phyloP scores from a whole-genome alignment of 2,329 filamentous ascomycete species.

The Pestalotiopsis sp. region DNA sequence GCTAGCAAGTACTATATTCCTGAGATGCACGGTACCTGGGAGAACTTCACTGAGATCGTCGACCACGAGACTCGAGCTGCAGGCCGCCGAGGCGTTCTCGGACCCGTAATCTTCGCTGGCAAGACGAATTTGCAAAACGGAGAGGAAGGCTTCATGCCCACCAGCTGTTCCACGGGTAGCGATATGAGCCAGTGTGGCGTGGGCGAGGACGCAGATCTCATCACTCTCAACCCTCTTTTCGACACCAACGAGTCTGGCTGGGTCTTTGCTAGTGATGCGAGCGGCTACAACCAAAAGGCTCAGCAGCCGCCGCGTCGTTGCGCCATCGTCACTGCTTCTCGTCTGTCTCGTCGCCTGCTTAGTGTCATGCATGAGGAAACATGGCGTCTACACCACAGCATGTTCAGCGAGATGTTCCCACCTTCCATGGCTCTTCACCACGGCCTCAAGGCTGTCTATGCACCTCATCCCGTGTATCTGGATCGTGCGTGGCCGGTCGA shows the following conservation, averaged over 20 bases:
- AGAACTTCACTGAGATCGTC: slow-evolving; percentile 68
- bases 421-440: slow-evolving; percentile 70
- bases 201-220: slow-evolving; percentile 72
- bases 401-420: slow-evolving; percentile 82
- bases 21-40: slow-evolving; percentile 66
- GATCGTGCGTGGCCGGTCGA: slow-evolving; percentile 73
- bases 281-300: slow-evolving; percentile 59
- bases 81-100: slow-evolving; percentile 63
- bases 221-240: slow-evolving; percentile 77
- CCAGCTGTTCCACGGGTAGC: slow-evolving; percentile 53
- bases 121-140: slow-evolving; percentile 49
- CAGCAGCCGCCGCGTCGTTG: slow-evolving; percentile 65
- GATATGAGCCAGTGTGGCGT: slow-evolving; percentile 61
- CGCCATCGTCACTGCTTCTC: slow-evolving; percentile 70
- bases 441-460: slow-evolving; percentile 76
- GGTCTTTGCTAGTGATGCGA: slow-evolving; percentile 70
- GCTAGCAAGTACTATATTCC: slow-evolving; percentile 77
- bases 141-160: slow-evolving; percentile 55
- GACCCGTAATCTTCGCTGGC: slow-evolving; percentile 57
- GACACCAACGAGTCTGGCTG: slow-evolving; percentile 70
- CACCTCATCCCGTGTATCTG: slow-evolving; percentile 78
- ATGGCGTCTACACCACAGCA: slow-evolving; percentile 64
- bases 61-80: slow-evolving; percentile 57
- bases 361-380: slow-evolving; percentile 75
- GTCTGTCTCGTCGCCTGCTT: slow-evolving; percentile 66